Conservation (phyloP, 2,329 filamentous ascomycete genomes). For the Chaetomium sp. region DNA sequence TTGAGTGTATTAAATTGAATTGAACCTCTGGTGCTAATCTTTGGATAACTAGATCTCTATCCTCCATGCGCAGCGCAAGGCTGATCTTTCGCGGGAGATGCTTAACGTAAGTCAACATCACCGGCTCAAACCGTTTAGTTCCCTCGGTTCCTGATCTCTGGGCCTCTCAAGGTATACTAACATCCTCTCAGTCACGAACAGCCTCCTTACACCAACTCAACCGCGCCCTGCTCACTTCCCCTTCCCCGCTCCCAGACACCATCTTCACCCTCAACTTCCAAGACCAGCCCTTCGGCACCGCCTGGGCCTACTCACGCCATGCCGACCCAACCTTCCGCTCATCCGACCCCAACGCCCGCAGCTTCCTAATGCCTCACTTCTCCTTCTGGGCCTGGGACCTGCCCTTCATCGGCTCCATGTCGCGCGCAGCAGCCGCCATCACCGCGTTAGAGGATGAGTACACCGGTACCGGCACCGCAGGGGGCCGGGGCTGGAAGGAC, state of each 20-base stretch:
- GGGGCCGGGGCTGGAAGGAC: slow-evolving; percentile 10
- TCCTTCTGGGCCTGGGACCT: slow-evolving; percentile 49
- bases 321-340: slow-evolving; percentile 31
- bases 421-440: slow-evolving; percentile 34
- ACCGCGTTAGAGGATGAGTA: slow-evolving; percentile 29
- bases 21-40: neutral
- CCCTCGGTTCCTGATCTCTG: neutral
- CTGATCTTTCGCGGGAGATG: slow-evolving; percentile 40
- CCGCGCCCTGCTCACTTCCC: slow-evolving; percentile 45
- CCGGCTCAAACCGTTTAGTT: neutral
- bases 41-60: slow-evolving; percentile 34
- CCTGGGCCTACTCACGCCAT: slow-evolving; percentile 43
- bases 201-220: slow-evolving; percentile 50
- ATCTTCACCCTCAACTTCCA: slow-evolving; percentile 47
- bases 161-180: neutral
- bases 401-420: slow-evolving; percentile 41
- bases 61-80: slow-evolving; percentile 35
- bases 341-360: slow-evolving; percentile 26
- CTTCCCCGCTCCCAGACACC: slow-evolving; percentile 42
- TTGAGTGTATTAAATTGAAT: neutral
- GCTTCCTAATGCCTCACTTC: slow-evolving; percentile 51
- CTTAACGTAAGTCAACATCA: slow-evolving; percentile 19
- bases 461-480: slow-evolving; percentile 4
- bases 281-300: slow-evolving; percentile 39
- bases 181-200: slow-evolving; percentile 34